Conservation (phyloP, 441 rosid genomes). For the Populus trichocarpa region DNA sequence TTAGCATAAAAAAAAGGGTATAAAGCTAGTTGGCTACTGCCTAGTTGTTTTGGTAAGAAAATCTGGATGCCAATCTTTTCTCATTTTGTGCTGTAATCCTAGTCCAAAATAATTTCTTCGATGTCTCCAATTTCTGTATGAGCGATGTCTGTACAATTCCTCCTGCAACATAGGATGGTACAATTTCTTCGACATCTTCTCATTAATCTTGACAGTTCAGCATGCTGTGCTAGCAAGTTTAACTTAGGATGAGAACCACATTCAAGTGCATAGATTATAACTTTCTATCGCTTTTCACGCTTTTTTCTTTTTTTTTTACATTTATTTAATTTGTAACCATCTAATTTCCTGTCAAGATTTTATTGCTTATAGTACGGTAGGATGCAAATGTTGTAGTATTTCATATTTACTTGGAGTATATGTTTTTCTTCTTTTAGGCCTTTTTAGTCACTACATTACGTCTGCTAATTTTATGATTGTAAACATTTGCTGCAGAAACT, state of each 20-base stretch:
- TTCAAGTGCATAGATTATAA: too few species aligned
- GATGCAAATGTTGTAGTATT: neutral
- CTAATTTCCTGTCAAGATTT: neutral
- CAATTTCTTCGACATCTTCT: neutral
- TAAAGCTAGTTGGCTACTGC: neutral
- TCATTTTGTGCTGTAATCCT: neutral
- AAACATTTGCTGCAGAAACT: slow-evolving; percentile 54
- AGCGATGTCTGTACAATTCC: neutral
- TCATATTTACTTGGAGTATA: neutral
- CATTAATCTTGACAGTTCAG: neutral
- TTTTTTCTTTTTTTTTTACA: neutral
- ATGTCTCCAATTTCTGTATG: neutral
- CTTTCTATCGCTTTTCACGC: neutral
- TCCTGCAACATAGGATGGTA: neutral
- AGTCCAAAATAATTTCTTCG: neutral
- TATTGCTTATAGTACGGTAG: neutral
- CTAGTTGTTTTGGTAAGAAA: neutral
- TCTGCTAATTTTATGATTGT: neutral
- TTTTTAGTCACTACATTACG: neutral
- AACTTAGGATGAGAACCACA: neutral
- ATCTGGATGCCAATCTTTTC: neutral
- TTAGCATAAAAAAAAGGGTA: too few species aligned
- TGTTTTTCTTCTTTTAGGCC: neutral
- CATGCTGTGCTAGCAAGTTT: neutral
- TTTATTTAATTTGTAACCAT: neutral